These are phyloP conservation scores for Epichloe gansuensis DNA, from an alignment of 2,329 filamentous ascomycete species.

Conservation along the genomic window DNA sequence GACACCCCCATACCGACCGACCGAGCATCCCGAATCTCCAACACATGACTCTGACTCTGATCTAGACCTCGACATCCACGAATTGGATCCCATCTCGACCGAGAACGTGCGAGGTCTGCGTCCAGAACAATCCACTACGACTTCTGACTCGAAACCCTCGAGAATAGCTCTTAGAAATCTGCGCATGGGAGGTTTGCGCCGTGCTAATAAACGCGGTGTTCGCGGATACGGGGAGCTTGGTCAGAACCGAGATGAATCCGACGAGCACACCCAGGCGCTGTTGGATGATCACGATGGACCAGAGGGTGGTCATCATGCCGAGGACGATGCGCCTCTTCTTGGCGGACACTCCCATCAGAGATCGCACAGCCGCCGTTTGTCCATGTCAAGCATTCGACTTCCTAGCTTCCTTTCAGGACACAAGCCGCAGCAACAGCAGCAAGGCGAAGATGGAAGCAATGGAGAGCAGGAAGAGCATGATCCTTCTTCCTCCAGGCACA, in stretches of 20 bases:
- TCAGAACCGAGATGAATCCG: conserved; percentile 39
- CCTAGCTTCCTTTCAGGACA: conserved; percentile 51
- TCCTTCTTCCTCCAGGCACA: conserved; percentile 58
- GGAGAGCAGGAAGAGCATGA: conserved; percentile 45
- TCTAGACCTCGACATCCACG: conserved; percentile 63
- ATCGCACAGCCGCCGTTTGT: conserved; percentile 16
- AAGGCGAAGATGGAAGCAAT: conserved; percentile 24
- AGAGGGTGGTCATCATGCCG: conserved; percentile 47
- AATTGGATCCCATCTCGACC: conserved; percentile 56
- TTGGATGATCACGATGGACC: conserved; percentile 52
- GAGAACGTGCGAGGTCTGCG: conserved; percentile 20
- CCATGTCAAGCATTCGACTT: conserved; percentile 45
- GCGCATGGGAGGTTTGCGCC: conserved; percentile 53
- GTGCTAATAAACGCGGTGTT: conserved; percentile 39
- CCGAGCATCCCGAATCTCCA: conserved; percentile 53
- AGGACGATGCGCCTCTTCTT: conserved; percentile 62
- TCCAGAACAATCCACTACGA: conserved; percentile 17
- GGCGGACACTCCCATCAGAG: conserved; percentile 22
- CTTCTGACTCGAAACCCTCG: conserved; percentile 38
- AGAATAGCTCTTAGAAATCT: conserved; percentile 60
- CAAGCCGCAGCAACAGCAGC: conserved; percentile 13
- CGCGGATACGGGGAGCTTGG: conserved; percentile 50
- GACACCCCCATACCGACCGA: conserved; percentile 36
- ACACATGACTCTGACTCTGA: conserved; percentile 61
- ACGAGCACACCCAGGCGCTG: conserved; percentile 56